A percentile compares a stretch with the other conserved stretches of the same genome.
These are phyloP conservation scores for Phytophthora pseudosyringae DNA, from an alignment of 352 stramenopile genomes.

Conservation along the genomic window DNA sequence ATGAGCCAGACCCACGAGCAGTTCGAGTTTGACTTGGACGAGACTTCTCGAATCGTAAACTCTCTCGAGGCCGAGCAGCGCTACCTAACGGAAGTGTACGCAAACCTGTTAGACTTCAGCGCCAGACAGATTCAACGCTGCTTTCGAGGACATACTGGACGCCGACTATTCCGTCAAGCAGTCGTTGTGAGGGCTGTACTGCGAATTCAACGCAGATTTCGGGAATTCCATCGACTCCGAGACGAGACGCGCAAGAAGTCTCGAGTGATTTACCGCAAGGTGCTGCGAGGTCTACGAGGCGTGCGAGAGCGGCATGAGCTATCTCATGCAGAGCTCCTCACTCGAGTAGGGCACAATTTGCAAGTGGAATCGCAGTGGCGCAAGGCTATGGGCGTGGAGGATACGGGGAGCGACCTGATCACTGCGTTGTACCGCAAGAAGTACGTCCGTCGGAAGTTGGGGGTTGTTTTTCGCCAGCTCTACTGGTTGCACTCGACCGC, in stretches of 20 bases:
- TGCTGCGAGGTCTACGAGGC: slow-evolving; percentile 57
- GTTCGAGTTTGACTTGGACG: slow-evolving; percentile 39
- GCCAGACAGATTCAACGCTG: slow-evolving; percentile 83
- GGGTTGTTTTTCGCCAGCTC: slow-evolving; percentile 39
- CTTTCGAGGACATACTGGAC: slow-evolving; percentile 84
- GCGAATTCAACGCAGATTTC: slow-evolving; percentile 55
- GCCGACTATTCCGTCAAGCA: slow-evolving; percentile 48
- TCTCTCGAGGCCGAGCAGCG: slow-evolving; percentile 38
- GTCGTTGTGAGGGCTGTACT: slow-evolving; percentile 49
- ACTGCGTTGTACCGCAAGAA: slow-evolving; percentile 69
- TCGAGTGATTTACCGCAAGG: slow-evolving; percentile 49
- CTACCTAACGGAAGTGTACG: slow-evolving; percentile 24
- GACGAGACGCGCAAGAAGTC: slow-evolving; percentile 43
- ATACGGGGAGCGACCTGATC: slow-evolving; percentile 60
- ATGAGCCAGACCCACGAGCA: slow-evolving; percentile 43
- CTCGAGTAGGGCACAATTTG: slow-evolving; percentile 64
- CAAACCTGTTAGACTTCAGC: slow-evolving; percentile 43
- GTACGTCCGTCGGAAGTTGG: slow-evolving; percentile 54
- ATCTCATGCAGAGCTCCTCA: slow-evolving; percentile 60
- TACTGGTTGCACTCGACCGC: slow-evolving; percentile 37
- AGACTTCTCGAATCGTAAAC: slow-evolving; percentile 33
- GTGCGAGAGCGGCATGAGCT: slow-evolving; percentile 48
- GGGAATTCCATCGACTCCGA: slow-evolving; percentile 39
- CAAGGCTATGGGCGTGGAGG: slow-evolving; percentile 63
- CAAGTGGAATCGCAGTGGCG: slow-evolving; percentile 74